phyloP scores from a whole-genome alignment of 805 yeast species.

The Pichia paraexigua region DNA sequence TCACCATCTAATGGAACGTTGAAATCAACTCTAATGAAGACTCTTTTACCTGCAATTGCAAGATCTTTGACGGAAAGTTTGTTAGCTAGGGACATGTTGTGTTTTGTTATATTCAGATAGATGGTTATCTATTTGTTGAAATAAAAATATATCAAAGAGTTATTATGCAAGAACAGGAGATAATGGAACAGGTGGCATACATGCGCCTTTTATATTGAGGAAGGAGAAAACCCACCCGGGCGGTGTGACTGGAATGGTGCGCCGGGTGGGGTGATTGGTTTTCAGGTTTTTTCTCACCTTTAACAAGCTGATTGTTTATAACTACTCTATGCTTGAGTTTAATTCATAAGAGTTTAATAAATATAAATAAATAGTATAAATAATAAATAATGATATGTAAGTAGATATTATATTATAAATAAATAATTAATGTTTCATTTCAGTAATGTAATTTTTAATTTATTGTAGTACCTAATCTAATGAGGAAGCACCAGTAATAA shows the following conservation, averaged over 20 bases:
- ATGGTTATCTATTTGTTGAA: background rate
- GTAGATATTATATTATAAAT: background rate
- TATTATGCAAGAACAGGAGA: background rate
- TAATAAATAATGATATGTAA: background rate
- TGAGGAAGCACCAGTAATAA: conserved; percentile 99
- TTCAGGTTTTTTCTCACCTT: background rate
- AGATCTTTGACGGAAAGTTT: conserved; percentile 92
- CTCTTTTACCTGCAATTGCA: conserved; percentile 82
- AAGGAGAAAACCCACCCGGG: background rate
- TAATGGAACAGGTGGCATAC: background rate
- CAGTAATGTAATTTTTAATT: no score
- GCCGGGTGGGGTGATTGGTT: conserved; percentile 4
- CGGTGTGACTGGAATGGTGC: background rate
- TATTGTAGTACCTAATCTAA: conserved; percentile 51
- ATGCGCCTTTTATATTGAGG: background rate
- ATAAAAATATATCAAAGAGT: background rate
- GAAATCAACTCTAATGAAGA: conserved; percentile 97
- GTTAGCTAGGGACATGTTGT: conserved; percentile 81
- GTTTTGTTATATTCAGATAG: background rate
- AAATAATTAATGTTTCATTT: background rate
- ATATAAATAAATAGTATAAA: background rate
- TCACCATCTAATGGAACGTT: conserved; percentile 93
- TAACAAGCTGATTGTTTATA: no score
- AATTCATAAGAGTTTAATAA: background rate
- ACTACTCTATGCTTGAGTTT: no score